Evolutionary conservation across 371 early-diverging fungal genomes (phyloP), one percentile per base, ranked within the genome.

Genomic region (Chytridiales sp.): DNA sequence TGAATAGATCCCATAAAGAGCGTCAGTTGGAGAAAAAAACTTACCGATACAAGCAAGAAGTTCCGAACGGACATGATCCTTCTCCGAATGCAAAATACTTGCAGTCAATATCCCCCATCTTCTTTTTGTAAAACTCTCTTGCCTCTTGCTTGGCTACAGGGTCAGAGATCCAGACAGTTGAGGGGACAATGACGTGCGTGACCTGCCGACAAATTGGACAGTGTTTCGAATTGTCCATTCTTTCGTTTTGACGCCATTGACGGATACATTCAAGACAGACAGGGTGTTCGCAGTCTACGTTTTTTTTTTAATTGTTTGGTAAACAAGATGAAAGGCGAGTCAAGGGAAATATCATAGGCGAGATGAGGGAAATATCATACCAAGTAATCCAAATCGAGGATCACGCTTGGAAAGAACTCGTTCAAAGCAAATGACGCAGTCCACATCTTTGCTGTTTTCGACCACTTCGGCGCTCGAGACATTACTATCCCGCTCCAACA

Each of bases 401-500:
- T 82, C 81, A 13, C 46, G 31, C 49, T 78, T 80, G 13, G 47
- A 29, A 36, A 59, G 41, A 3, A 83, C 80, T 47, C 50, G 51
- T 42, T 81, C 79, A 66, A 73, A 69, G 59, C 80, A 83, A n/a
- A 83, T 73, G 9, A 74, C 76, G 59, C 84, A 83, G 44, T 83
- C 79, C 62, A 75, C 56, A 11, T 74, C 73, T 24, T 63, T 61
- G 29, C 61, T 66, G n/a, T 56, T 52, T 22, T 49, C 54, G 5
- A 42, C 71, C 17, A 31, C 15, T 13, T 24, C 46, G 46, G 21
- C 46, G 22, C 46, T 24, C 1, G 21, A 17, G 13, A 22, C 17
- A 22, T 19, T 21, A 22, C 21, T 44, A 32, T 38, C 36, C 38
- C 38, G 50, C 21, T 27, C 59, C 46, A 9, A 21, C 29, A 21